Conservation (phyloP, 352 stramenopile genomes). For the Globisporangium cystogenes region DNA sequence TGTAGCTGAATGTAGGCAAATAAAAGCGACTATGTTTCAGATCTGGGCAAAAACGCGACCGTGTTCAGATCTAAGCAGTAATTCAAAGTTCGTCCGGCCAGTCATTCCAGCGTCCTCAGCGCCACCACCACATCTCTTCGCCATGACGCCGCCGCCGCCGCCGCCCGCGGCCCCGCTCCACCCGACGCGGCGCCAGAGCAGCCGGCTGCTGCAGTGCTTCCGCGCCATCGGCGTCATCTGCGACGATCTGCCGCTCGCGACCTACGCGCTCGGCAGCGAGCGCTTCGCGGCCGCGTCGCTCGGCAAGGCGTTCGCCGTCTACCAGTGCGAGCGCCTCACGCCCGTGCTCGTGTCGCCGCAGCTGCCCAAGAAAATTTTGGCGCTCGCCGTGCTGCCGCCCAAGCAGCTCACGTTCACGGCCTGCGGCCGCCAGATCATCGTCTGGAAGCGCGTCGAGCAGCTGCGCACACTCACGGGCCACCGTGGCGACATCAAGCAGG, state of each 20-base stretch:
- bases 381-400: constrained; percentile 53
- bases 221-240: constrained; percentile 88
- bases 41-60: no score
- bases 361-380: constrained; percentile 70
- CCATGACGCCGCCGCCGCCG: no score
- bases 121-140: no score
- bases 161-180: neutral
- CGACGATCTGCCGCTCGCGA: constrained; percentile 82
- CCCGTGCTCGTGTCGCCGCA: constrained; percentile 80
- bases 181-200: constrained; percentile 56
- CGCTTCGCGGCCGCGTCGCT: constrained; percentile 87
- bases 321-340: constrained; percentile 87
- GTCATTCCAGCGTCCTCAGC: no score
- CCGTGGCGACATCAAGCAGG: constrained; percentile 46
- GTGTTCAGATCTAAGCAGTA: no score
- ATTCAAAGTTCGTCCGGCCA: no score
- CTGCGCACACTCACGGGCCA: constrained; percentile 55
- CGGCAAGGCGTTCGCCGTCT: constrained; percentile 89
- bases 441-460: constrained; percentile 65
- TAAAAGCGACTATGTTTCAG: no score
- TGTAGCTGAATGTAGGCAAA: no score
- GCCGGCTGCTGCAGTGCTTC: constrained; percentile 82
- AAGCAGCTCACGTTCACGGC: constrained; percentile 78
- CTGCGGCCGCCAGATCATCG: constrained; percentile 59
- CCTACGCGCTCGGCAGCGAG: constrained; percentile 83